Conservation (phyloP, 2,329 filamentous ascomycete species). For the Alternaria dauci region DNA sequence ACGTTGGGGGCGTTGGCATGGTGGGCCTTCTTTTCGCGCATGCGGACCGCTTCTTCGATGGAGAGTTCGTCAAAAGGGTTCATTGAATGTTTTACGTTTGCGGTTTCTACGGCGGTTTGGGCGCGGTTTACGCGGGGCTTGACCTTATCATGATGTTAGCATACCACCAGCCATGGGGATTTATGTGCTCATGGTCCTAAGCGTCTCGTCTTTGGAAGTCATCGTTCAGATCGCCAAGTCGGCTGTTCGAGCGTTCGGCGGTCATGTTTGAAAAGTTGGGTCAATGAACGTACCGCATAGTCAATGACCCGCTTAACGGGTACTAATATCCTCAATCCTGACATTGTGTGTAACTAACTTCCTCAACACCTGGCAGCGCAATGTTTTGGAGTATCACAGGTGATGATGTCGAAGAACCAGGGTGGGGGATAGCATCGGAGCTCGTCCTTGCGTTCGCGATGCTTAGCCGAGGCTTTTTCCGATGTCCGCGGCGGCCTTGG, state of each 20-base stretch:
- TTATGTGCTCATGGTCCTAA: not conserved
- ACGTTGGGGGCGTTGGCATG: slow-evolving; percentile 58
- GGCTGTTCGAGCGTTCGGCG: not conserved
- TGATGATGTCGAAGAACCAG: slow-evolving; percentile 17
- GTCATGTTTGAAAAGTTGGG: not conserved
- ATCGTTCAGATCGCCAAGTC: not conserved
- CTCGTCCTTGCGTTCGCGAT: slow-evolving; percentile 9
- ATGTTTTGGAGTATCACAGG: slow-evolving; percentile 5
- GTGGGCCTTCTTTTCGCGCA: slow-evolving; percentile 79
- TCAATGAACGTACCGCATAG: slow-evolving; percentile 59
- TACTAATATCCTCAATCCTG: slow-evolving; percentile 62
- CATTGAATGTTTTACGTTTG: slow-evolving; percentile 95
- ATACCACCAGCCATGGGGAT: not conserved
- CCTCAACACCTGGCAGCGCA: slow-evolving; percentile 2
- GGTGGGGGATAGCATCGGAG: slow-evolving; percentile 23
- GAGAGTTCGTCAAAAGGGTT: slow-evolving; percentile 99
- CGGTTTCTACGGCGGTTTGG: slow-evolving; percentile 87
- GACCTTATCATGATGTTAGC: slow-evolving; percentile 56
- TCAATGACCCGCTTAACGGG: slow-evolving; percentile 67
- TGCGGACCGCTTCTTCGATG: slow-evolving; percentile 92
- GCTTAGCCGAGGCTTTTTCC: slow-evolving; percentile 22
- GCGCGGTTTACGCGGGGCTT: slow-evolving; percentile 75
- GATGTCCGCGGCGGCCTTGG: slow-evolving; percentile 16
- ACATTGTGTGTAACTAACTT: slow-evolving; percentile 44
- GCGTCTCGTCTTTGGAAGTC: not conserved